These are phyloP conservation scores for Candida boidinii DNA, from an alignment of 805 yeast species.

Conservation along the genomic window DNA sequence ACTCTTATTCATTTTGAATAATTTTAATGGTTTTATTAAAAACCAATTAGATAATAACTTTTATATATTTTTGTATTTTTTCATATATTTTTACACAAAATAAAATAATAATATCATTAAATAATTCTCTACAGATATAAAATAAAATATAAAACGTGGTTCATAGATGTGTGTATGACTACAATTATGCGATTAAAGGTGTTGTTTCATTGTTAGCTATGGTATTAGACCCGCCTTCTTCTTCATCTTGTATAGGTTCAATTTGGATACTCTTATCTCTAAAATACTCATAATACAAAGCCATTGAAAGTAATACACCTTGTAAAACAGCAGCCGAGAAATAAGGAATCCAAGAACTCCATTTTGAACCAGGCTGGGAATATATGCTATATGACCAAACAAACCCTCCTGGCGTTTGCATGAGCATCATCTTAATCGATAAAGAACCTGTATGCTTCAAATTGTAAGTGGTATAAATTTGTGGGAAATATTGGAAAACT, in stretches of 20 bases:
- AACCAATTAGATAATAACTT: too few relatives aligned
- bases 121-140: too few relatives aligned
- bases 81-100: too few relatives aligned
- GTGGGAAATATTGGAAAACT: constrained; percentile 71
- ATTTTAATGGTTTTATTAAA: too few relatives aligned
- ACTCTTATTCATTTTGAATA: too few relatives aligned
- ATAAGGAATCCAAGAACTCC: constrained; percentile 85
- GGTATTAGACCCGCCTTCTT: too few relatives aligned
- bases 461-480: constrained; percentile 56
- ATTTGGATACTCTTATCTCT: constrained; percentile 15
- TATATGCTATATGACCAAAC: constrained; percentile 69
- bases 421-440: constrained; percentile 71
- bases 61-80: too few relatives aligned
- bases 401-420: constrained; percentile 88
- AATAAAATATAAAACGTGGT: too few relatives aligned
- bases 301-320: constrained; percentile 50
- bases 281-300: constrained; percentile 34
- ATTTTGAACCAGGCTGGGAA: constrained; percentile 63
- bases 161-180: too few relatives aligned
- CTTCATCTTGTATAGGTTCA: constrained; percentile 9
- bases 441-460: constrained; percentile 75
- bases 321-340: constrained; percentile 65
- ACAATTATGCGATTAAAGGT: constrained; percentile 6
- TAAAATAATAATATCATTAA: too few relatives aligned
- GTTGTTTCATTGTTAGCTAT: constrained; percentile 8